phyloP scores from a whole-genome alignment of 2,329 filamentous ascomycete species.

The Hypomyces rosellus region DNA sequence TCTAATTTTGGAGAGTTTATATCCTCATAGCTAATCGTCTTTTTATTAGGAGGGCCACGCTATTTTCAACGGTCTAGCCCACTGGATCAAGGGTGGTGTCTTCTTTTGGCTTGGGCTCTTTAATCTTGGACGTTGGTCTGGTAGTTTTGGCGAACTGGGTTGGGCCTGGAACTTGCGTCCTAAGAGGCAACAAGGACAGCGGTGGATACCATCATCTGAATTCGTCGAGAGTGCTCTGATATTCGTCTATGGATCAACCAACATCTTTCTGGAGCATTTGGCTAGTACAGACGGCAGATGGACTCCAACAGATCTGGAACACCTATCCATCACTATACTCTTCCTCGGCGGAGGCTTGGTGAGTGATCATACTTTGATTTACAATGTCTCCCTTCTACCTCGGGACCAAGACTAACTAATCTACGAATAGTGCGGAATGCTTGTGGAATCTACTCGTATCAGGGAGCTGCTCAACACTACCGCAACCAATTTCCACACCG shows the following conservation, averaged over 20 bases:
- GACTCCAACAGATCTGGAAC: constrained; percentile 77
- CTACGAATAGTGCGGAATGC: constrained; percentile 61
- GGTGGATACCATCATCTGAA: constrained; percentile 73
- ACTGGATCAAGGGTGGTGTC: constrained; percentile 90
- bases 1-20: neutral
- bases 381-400: neutral
- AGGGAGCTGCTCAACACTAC: constrained; percentile 59
- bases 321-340: constrained; percentile 85
- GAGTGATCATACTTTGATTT: constrained; percentile 28
- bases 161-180: constrained; percentile 95
- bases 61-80: constrained; percentile 80
- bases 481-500: constrained; percentile 30
- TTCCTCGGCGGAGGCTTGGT: constrained; percentile 90
- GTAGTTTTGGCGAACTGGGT: constrained; percentile 81
- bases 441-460: constrained; percentile 69
- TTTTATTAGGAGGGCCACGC: constrained; percentile 51
- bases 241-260: constrained; percentile 80
- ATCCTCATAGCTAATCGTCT: neutral
- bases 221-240: constrained; percentile 88
- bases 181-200: constrained; percentile 40
- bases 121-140: constrained; percentile 83
- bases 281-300: constrained; percentile 64
- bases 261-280: constrained; percentile 89
- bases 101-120: constrained; percentile 92
- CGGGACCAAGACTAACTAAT: neutral